These are phyloP conservation scores for Spizellomyces punctatus DNA, from an alignment of 192 early-diverging fungal genomes.

Conservation along the genomic window DNA sequence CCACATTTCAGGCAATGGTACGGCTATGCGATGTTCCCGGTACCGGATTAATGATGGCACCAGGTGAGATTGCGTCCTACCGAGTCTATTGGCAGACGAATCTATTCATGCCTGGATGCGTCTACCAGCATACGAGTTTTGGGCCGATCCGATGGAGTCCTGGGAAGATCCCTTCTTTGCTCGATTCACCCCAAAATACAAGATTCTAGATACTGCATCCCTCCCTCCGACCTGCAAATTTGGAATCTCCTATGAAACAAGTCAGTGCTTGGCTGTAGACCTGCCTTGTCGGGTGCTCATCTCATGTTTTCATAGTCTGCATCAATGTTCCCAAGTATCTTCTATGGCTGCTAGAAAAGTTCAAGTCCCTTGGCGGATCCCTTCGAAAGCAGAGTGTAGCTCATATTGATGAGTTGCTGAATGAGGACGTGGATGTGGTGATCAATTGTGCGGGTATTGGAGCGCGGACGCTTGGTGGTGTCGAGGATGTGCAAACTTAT, in stretches of 20 bases:
- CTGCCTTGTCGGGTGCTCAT: constrained; percentile 4
- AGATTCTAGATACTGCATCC: constrained; percentile 29
- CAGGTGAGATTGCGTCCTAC: neutral
- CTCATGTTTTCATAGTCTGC: constrained; percentile 40
- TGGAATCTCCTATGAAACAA: constrained; percentile 65
- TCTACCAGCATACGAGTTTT: constrained; percentile 51
- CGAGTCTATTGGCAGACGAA: too few species aligned
- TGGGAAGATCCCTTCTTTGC: constrained; percentile 70
- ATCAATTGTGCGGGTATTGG: constrained; percentile 84
- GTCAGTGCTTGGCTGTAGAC: constrained; percentile 27
- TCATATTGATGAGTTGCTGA: constrained; percentile 53
- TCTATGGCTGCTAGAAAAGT: constrained; percentile 59
- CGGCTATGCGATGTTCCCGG: constrained; percentile 3
- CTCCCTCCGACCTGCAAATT: constrained; percentile 58
- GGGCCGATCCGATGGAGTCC: constrained; percentile 49
- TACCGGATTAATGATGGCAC: constrained; percentile 22
- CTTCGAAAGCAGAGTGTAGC: constrained; percentile 24
- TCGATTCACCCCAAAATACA: constrained; percentile 43
- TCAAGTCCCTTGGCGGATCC: constrained; percentile 59
- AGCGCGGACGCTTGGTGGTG: constrained; percentile 66
- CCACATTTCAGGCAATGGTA: constrained; percentile 4
- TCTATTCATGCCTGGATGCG: too few species aligned
- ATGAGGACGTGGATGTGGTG: constrained; percentile 56
- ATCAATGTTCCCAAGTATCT: constrained; percentile 70
- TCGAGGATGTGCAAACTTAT: constrained; percentile 70